phyloP scores from a whole-genome alignment of 257 asterid genomes.

The Phtheirospermum japonicum region DNA sequence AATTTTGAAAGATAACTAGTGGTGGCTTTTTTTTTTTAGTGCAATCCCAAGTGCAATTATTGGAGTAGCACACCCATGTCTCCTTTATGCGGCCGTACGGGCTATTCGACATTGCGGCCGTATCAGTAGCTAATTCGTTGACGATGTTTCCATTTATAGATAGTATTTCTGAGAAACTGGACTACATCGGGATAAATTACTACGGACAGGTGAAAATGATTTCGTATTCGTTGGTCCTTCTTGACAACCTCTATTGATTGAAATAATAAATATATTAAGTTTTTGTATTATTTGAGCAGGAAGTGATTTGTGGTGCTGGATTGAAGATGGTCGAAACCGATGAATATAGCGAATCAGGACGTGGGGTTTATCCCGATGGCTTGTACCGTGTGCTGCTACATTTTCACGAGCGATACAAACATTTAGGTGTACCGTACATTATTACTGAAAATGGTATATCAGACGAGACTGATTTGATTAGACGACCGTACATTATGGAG shows the following conservation, averaged over 20 bases:
- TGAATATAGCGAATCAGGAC: slow-evolving; percentile 98
- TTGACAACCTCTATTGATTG: background rate
- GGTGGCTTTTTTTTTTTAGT: slow-evolving; percentile 32
- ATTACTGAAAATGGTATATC: slow-evolving; percentile 86
- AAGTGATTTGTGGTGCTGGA: slow-evolving; percentile 76
- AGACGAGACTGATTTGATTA: slow-evolving; percentile 83
- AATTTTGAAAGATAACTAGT: too few relatives aligned
- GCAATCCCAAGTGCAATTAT: slow-evolving; percentile 46
- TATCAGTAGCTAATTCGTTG: slow-evolving; percentile 64
- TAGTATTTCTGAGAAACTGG: slow-evolving; percentile 68
- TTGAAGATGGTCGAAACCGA: slow-evolving; percentile 79
- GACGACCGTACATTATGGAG: slow-evolving; percentile 85
- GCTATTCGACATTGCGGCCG: slow-evolving; percentile 82
- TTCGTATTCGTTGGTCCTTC: background rate
- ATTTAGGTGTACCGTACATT: slow-evolving; percentile 62
- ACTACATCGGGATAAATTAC: slow-evolving; percentile 90
- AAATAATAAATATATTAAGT: background rate
- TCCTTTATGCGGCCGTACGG: slow-evolving; percentile 93
- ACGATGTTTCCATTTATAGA: slow-evolving; percentile 68
- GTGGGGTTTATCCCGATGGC: slow-evolving; percentile 98
- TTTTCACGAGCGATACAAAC: slow-evolving; percentile 86
- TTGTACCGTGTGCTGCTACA: slow-evolving; percentile 69
- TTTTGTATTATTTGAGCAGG: slow-evolving; percentile 51
- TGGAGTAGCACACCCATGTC: slow-evolving; percentile 96
- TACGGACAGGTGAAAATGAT: slow-evolving; percentile 71